phyloP scores from a whole-genome alignment of 306 rosid genomes.

The Mucuna pruriens region DNA sequence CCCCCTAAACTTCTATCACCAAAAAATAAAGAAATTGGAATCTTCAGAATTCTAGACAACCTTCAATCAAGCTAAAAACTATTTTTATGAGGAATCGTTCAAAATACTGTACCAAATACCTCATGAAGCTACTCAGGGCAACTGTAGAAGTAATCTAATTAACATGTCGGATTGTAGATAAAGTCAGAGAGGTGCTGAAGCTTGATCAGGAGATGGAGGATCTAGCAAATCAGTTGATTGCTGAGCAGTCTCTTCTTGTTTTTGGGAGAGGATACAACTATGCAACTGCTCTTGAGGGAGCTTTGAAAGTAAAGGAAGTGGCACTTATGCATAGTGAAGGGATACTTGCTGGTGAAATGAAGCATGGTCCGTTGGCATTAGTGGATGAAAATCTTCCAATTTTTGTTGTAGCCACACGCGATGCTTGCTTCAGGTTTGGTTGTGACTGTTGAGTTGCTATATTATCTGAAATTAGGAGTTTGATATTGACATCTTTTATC shows the following conservation, averaged over 20 bases:
- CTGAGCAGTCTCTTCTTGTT: conserved; percentile 97
- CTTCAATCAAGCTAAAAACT: neutral
- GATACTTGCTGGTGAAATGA: conserved; percentile 99
- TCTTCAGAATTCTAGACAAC: neutral
- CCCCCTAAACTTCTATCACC: conserved; percentile 21
- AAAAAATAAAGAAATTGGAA: neutral
- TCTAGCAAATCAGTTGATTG: conserved; percentile 81
- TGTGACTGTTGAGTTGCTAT: conserved; percentile 26
- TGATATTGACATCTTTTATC: conserved; percentile 35
- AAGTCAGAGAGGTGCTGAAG: conserved; percentile 87
- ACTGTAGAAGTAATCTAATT: conserved; percentile 27
- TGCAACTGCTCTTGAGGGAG: conserved; percentile 97
- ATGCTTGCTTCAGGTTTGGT: conserved; percentile 96
- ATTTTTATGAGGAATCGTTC: conserved; percentile 15
- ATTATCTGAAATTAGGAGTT: conserved; percentile 35
- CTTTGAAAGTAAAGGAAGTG: conserved; percentile 98
- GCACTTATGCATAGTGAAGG: conserved; percentile 99
- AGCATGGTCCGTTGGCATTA: conserved; percentile 96
- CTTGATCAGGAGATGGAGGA: conserved; percentile 91
- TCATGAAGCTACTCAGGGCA: conserved; percentile 17
- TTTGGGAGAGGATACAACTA: conserved; percentile 97
- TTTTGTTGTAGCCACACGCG: conserved; percentile 91
- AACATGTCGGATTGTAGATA: conserved; percentile 58
- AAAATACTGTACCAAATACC: conserved; percentile 33
- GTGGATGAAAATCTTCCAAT: conserved; percentile 95